Base-by-base conservation (phyloP, 768 basidiomycete species). In the Suillus plorans region DNA sequence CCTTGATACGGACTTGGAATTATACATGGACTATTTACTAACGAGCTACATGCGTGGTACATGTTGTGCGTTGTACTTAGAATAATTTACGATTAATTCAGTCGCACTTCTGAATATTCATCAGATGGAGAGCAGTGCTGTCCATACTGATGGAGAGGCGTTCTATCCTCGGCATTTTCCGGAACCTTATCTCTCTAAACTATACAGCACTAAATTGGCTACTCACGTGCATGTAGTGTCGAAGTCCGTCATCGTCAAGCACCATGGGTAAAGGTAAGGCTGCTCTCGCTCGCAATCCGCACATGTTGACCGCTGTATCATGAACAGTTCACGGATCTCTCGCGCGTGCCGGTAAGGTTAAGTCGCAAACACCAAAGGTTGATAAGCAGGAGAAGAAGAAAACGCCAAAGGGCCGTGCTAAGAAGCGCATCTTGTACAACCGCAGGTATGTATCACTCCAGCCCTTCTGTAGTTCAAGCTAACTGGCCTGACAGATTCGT, bases 331-430 rank as follows among this genome's bases (percentile, higher is more conserved):
- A 98, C 91, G 95, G 95, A 80, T 98, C 95, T 79, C 95, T 97
- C 83, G 95, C 95, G 83, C 95, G 95, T 86, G 95, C 95, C 78
- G 96, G 96, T 80, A 98, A 99, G 88, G 97, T 98, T 86, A 97
- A 95, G 84, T 94, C 92, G 72, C 94, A 96, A 83, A 93, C 91
- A 74, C 96, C 96, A 74, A 98, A 98, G 83, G 97, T 97, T 76
- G 97, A 97, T 75, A 89, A 90, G 80, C 94, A 97, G 84, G 97
- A 98, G 85, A 98, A 97, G 91, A 95, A 95, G 91, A 98, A 98
- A 89, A 88, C 82, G 45, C 94, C 94, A 64, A 97, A 91, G 82
- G 97, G 97, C 68, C 94, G 97, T 77, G 97, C 97, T 68, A 97
- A 97, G 91, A 98, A 98, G 86, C 86, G 94, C 69, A 82, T 93